Evolutionary conservation across 2,329 filamentous ascomycete species (phyloP).

Genomic region (Coleophoma cylindrospora): DNA sequence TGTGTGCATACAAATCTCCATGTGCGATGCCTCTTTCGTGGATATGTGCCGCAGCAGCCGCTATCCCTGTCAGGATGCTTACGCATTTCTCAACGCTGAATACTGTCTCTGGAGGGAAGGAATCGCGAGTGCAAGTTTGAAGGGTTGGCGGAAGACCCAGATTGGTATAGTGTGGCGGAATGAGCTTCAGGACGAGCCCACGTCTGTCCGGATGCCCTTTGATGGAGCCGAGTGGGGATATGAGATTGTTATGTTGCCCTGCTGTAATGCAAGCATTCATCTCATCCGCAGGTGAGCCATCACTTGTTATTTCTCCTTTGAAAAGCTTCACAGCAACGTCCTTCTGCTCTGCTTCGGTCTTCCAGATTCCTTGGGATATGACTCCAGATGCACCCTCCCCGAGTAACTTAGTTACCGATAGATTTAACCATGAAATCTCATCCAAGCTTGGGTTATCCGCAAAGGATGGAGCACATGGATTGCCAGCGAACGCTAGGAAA

Average conservation of each 20-base stretch:
- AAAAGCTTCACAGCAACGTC: constrained; percentile 44
- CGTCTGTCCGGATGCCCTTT: constrained; percentile 32
- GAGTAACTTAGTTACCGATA: constrained; percentile 34
- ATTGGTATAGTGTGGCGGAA: constrained; percentile 36
- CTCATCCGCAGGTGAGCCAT: constrained; percentile 43
- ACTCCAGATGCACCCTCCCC: constrained; percentile 41
- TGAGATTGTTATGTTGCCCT: constrained; percentile 39
- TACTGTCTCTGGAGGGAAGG: constrained; percentile 27
- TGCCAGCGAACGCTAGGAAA: constrained; percentile 42
- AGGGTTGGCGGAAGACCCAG: constrained; percentile 39
- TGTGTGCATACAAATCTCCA: constrained; percentile 43
- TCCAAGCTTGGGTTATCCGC: constrained; percentile 25
- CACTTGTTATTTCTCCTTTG: constrained; percentile 39
- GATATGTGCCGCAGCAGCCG: constrained; percentile 37
- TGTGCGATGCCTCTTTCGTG: constrained; percentile 38
- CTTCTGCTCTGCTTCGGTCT: constrained; percentile 20
- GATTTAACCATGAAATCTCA: constrained; percentile 34
- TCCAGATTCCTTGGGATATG: constrained; percentile 37
- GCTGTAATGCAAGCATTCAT: constrained; percentile 41
- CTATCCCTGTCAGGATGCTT: constrained; percentile 33
- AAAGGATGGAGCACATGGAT: constrained; percentile 32
- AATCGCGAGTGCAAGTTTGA: constrained; percentile 40
- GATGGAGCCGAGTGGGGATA: constrained; percentile 39
- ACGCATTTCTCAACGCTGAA: constrained; percentile 27
- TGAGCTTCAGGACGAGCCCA: constrained; percentile 41